Percentiles rank a stretch among this genome's conserved stretches.
Conservation (phyloP, 2,329 filamentous ascomycete genomes). For the Ophiostoma sp. region DNA sequence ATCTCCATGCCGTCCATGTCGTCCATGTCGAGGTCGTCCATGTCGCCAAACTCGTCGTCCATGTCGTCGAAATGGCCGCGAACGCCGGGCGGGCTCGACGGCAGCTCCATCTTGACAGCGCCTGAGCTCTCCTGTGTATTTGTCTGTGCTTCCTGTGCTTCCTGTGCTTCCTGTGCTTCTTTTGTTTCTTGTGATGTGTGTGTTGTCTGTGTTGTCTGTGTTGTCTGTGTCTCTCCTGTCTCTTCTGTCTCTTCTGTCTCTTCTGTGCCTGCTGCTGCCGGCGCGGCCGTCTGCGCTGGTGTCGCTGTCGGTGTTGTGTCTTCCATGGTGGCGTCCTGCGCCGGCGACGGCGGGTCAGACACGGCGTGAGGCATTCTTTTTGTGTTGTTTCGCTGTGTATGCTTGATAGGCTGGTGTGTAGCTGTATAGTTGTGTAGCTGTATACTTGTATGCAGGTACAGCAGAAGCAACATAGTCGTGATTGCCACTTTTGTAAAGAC, state of each 20-base stretch:
- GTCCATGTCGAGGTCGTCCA: slow-evolving; percentile 32
- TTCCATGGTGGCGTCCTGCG: slow-evolving; percentile 30
- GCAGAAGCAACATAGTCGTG: neutral
- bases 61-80: neutral
- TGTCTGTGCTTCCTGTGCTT: neutral
- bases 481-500: slow-evolving; percentile 15
- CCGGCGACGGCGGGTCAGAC: slow-evolving; percentile 30
- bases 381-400: neutral
- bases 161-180: neutral
- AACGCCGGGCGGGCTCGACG: slow-evolving; percentile 18
- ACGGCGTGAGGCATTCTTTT: slow-evolving; percentile 45
- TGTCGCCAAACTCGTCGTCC: slow-evolving; percentile 30
- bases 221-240: neutral
- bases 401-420: neutral
- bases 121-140: slow-evolving; percentile 25
- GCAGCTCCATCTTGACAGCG: slow-evolving; percentile 21
- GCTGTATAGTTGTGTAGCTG: neutral
- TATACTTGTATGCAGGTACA: neutral
- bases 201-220: slow-evolving; percentile 2
- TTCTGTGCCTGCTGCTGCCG: neutral
- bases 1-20: slow-evolving; percentile 33
- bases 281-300: neutral
- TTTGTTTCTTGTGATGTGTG: slow-evolving; percentile 21
- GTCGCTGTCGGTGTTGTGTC: slow-evolving; percentile 24
- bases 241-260: no score